phyloP scores from a whole-genome alignment of 1,284 basidiomycete genomes.

The Gymnopus androsaceus region DNA sequence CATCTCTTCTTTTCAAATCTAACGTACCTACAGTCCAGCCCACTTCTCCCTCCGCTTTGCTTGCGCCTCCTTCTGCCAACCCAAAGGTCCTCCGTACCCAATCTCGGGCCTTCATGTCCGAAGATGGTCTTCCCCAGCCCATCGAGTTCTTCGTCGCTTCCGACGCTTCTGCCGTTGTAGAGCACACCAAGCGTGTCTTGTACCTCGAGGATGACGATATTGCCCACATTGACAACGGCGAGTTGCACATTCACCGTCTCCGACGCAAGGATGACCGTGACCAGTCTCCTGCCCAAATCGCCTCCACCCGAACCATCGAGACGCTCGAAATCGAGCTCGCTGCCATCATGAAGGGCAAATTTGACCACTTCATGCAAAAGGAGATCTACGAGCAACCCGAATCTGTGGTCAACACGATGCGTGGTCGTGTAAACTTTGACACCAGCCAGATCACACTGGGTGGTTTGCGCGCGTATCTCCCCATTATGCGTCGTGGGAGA shows the following conservation, averaged over 20 bases:
- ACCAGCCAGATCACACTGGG: slow-evolving; percentile 90
- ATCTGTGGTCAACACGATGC: slow-evolving; percentile 99
- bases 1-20: background rate
- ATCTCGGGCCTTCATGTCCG: slow-evolving; percentile 97
- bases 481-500: slow-evolving; percentile 92
- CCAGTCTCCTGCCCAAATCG: slow-evolving; percentile 55
- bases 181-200: slow-evolving; percentile 98
- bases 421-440: slow-evolving; percentile 99
- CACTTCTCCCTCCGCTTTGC: slow-evolving; percentile 57
- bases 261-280: slow-evolving; percentile 82
- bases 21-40: slow-evolving; percentile 43
- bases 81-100: slow-evolving; percentile 93
- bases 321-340: slow-evolving; percentile 98
- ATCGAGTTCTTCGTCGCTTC: slow-evolving; percentile 99
- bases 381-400: slow-evolving; percentile 99
- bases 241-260: slow-evolving; percentile 98
- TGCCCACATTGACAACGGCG: slow-evolving; percentile 95
- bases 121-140: slow-evolving; percentile 97
- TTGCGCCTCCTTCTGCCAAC: slow-evolving; percentile 73
- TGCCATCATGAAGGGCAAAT: slow-evolving; percentile 99
- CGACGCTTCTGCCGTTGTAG: slow-evolving; percentile 94
- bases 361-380: slow-evolving; percentile 99
- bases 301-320: slow-evolving; percentile 94
- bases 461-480: slow-evolving; percentile 93
- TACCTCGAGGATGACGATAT: slow-evolving; percentile 99